Base-by-base conservation (phyloP, 2,329 filamentous ascomycete species). In the Penicillium corylophilum region DNA sequence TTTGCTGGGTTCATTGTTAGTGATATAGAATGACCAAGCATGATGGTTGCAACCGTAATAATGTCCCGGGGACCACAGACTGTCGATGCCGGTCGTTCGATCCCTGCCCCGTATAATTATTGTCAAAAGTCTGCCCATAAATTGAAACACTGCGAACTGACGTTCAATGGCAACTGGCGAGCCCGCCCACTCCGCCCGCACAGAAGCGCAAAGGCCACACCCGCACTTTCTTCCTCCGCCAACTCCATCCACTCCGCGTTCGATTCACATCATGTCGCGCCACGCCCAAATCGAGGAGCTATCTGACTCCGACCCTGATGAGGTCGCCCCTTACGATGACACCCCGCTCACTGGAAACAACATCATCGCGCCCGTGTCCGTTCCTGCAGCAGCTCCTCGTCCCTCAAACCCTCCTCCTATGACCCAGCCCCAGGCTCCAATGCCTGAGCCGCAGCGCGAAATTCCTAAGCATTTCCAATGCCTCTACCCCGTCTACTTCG, bases 401-500 rank as follows among this genome's bases (percentile, higher is more conserved):
- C 48, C 26, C 12, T 33, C 43, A n/a, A 43, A 26, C 22, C 41
- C 45, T 43, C 33, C 53, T 39, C 51, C 50, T 16, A 55, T 56
- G 45, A 36, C 56, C 26, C 54, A 55, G 29, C 15, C 22, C 22
- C 54, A 51, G 5, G 44, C 39, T n/a, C 39, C 39, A 8, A 41
- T 49, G 38, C 74, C 72, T 46, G 75, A 71, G 61, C 75, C 74
- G 52, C 73, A 78, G 61, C 77, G 77, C 52, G 79, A 84, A 55
- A 78, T 78, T 53, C 79, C 90, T 72, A 89, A 87, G 67, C 78
- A 84, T 73, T 96, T 86, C 77, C 88, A 94, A 72, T 93, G 90
- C 74, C 80, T 99, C 23, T 99, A 99, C 77, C 93, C 94, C 0
- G 77, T 97, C 53, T 99, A 99, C 81, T 99, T 99, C 67, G 93